Conservation (phyloP, 805 yeast genomes). For the Phaffomyces opuntiae region DNA sequence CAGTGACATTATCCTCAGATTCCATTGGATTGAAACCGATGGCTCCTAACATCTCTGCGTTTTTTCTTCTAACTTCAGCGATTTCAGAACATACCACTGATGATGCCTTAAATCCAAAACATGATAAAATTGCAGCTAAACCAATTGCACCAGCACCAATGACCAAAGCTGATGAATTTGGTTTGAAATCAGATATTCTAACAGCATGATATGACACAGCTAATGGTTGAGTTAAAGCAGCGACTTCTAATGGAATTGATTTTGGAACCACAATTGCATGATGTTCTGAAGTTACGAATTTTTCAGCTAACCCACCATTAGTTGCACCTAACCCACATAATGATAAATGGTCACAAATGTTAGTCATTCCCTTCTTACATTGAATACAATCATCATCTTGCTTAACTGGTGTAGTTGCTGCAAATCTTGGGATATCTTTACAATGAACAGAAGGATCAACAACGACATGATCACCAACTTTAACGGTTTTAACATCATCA, state of each 20-base stretch:
- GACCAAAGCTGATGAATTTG: constrained; percentile 41
- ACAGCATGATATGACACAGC: constrained; percentile 58
- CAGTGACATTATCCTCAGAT: constrained; percentile 29
- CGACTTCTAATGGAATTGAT: constrained; percentile 33
- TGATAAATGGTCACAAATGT: constrained; percentile 43
- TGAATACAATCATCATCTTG: constrained; percentile 34
- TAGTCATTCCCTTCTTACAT: constrained; percentile 43
- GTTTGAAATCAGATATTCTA: constrained; percentile 29
- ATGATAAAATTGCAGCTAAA: constrained; percentile 40
- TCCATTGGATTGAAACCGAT: constrained; percentile 42
- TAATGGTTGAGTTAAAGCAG: constrained; percentile 52
- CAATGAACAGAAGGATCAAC: constrained; percentile 60
- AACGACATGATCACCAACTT: constrained; percentile 52
- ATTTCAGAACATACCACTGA: constrained; percentile 45
- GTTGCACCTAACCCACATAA: constrained; percentile 50
- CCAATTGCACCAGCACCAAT: constrained; percentile 54
- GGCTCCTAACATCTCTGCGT: constrained; percentile 42
- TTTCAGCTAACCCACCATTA: constrained; percentile 51
- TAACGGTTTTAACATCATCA: constrained; percentile 32
- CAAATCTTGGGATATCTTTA: constrained; percentile 36
- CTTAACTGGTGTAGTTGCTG: constrained; percentile 23
- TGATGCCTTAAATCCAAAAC: constrained; percentile 38
- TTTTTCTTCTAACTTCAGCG: constrained; percentile 39
- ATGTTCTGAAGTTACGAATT: constrained; percentile 34
- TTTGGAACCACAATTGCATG: constrained; percentile 37